Evolutionary conservation across 2,329 filamentous ascomycete species (phyloP).

Genomic region (Byssoonygena ceratinophila): DNA sequence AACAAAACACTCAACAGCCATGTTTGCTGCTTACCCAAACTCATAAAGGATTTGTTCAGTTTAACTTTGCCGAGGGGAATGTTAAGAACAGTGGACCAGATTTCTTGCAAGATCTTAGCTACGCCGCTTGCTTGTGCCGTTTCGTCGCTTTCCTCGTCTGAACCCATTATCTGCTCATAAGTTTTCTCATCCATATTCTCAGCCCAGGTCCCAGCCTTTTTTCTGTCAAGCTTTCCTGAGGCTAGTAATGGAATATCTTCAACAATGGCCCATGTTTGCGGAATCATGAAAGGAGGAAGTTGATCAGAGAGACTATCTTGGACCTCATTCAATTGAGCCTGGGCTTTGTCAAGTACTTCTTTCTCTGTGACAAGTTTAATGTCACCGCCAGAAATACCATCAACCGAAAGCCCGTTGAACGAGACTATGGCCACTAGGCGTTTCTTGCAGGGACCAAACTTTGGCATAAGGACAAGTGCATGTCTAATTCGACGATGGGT

Average conservation of each 20-base stretch:
- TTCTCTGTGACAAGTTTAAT: conserved; percentile 27
- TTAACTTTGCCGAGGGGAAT: conserved; percentile 27
- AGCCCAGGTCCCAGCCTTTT: conserved; percentile 36
- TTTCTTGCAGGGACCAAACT: conserved; percentile 34
- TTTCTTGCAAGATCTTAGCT: conserved; percentile 18
- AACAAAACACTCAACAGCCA: neutral
- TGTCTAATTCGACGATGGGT: conserved; percentile 29
- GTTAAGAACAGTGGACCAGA: conserved; percentile 31
- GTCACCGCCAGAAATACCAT: conserved; percentile 22
- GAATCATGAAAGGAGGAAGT: conserved; percentile 16
- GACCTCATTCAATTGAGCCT: conserved; percentile 24
- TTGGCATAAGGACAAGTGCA: conserved; percentile 36
- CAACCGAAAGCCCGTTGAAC: conserved; percentile 22
- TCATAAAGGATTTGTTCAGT: conserved; percentile 29
- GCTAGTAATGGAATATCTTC: conserved; percentile 14
- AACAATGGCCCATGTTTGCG: conserved; percentile 14
- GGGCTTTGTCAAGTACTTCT: conserved; percentile 19
- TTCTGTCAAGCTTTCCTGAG: conserved; percentile 19
- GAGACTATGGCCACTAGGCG: conserved; percentile 39
- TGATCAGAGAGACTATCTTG: conserved; percentile 34
- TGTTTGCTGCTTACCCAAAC: conserved; percentile 20
- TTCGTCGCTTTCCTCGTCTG: conserved; percentile 18
- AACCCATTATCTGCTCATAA: conserved; percentile 33
- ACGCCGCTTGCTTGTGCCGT: conserved; percentile 15
- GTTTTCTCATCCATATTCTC: conserved; percentile 32